These are phyloP conservation scores for Ogataea thermomethanolica DNA, from an alignment of 805 yeast genomes.

Conservation along the genomic window DNA sequence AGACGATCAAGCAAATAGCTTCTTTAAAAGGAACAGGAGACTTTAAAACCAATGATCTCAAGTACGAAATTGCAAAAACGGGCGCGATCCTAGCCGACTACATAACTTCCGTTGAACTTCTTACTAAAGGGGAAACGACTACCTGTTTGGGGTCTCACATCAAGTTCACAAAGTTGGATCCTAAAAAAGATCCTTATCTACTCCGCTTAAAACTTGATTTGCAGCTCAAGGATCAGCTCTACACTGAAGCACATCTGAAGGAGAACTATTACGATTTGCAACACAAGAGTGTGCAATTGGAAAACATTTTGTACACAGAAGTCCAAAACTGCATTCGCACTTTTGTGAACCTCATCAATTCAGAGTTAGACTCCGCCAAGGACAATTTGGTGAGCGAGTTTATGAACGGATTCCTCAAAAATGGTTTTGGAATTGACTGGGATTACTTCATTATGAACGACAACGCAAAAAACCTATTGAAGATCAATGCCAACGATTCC, in stretches of 20 bases:
- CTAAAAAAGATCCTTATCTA: slow-evolving; percentile 56
- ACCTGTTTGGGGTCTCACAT: slow-evolving; percentile 31
- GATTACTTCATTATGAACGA: slow-evolving; percentile 55
- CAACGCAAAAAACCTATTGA: slow-evolving; percentile 39
- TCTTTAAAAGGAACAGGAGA: slow-evolving; percentile 48
- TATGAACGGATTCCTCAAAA: slow-evolving; percentile 46
- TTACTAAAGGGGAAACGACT: slow-evolving; percentile 35
- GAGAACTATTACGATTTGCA: slow-evolving; percentile 65
- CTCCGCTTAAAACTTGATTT: slow-evolving; percentile 58
- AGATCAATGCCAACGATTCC: slow-evolving; percentile 32
- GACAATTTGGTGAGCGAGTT: slow-evolving; percentile 53
- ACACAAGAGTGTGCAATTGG: slow-evolving; percentile 61
- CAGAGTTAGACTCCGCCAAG: slow-evolving; percentile 46
- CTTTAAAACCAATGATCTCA: slow-evolving; percentile 54
- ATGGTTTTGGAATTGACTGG: slow-evolving; percentile 67
- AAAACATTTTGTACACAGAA: slow-evolving; percentile 57
- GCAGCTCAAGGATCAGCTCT: slow-evolving; percentile 60
- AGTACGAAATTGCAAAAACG: slow-evolving; percentile 58
- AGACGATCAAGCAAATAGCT: slow-evolving; percentile 52
- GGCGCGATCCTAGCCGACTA: slow-evolving; percentile 52
- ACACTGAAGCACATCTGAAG: slow-evolving; percentile 62
- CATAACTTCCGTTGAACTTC: slow-evolving; percentile 41
- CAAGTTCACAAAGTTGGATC: slow-evolving; percentile 23
- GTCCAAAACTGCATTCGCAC: slow-evolving; percentile 53
- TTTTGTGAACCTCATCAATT: slow-evolving; percentile 48